Evolutionary conservation across 768 basidiomycete genomes (phyloP).

Genomic region (Collybiopsis confluens): DNA sequence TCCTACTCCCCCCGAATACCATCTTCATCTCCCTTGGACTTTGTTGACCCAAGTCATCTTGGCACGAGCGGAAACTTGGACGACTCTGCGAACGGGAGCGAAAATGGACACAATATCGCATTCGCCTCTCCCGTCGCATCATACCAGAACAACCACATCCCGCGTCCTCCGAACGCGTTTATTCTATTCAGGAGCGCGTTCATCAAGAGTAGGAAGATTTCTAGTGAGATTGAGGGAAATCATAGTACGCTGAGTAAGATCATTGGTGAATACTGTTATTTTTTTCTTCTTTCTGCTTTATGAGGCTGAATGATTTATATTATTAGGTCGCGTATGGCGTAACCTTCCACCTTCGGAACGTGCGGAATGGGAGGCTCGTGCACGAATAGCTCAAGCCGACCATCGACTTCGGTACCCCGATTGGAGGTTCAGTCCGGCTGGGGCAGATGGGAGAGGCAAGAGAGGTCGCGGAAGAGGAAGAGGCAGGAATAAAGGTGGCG

Average conservation of each 20-base stretch:
- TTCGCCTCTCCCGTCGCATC: background rate
- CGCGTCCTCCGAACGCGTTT: constrained; percentile 54
- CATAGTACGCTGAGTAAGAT: constrained; percentile 21
- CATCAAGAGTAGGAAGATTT: constrained; percentile 30
- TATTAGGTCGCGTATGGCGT: constrained; percentile 69
- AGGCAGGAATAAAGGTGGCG: background rate
- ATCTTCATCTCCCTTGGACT: too few relatives aligned
- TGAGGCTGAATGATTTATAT: constrained; percentile 7
- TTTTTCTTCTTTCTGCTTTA: background rate
- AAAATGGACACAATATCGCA: background rate
- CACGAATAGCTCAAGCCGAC: constrained; percentile 64
- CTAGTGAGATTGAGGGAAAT: constrained; percentile 5
- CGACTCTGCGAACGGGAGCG: background rate
- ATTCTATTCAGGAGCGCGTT: constrained; percentile 54
- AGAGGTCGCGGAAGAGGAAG: background rate
- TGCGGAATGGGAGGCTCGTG: constrained; percentile 75
- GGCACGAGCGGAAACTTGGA: background rate
- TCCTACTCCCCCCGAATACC: too few relatives aligned
- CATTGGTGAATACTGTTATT: constrained; percentile 25
- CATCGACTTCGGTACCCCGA: constrained; percentile 74
- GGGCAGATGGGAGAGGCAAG: constrained; percentile 13
- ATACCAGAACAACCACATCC: constrained; percentile 42
- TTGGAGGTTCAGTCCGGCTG: constrained; percentile 71
- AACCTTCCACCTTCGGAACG: constrained; percentile 63
- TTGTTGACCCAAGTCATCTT: too few relatives aligned